These are phyloP conservation scores for Fusarium subtropicale DNA, from an alignment of 2,329 filamentous ascomycete species.

Conservation along the genomic window DNA sequence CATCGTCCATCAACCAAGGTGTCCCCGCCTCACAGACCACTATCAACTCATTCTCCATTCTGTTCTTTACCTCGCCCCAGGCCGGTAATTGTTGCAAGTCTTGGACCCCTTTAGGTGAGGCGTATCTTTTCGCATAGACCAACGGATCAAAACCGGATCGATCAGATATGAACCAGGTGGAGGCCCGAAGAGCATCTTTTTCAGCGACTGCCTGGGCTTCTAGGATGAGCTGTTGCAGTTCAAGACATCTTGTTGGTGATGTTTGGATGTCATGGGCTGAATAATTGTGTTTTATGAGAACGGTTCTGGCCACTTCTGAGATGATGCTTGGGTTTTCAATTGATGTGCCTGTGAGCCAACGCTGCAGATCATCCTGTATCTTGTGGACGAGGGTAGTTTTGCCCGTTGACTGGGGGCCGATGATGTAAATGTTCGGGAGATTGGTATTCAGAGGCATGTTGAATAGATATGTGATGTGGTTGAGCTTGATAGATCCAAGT, in stretches of 20 bases:
- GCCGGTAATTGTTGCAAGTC: not conserved
- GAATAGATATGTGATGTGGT: rapidly evolving
- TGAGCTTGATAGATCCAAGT: not conserved
- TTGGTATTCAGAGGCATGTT: not conserved
- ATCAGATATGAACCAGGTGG: not conserved
- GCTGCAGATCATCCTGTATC: constrained; percentile 45
- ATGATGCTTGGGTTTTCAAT: constrained; percentile 45
- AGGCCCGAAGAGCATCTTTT: not conserved
- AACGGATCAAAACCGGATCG: not conserved
- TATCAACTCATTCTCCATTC: not conserved
- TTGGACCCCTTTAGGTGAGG: not conserved
- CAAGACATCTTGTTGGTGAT: not conserved
- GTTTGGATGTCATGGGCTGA: not conserved
- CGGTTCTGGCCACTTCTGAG: constrained; percentile 42
- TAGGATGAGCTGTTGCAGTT: not conserved
- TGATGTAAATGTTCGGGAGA: constrained; percentile 52
- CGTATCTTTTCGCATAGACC: not conserved
- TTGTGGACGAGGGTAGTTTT: constrained; percentile 58
- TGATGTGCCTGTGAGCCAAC: constrained; percentile 6
- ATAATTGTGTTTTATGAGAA: not conserved
- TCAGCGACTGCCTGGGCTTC: not conserved
- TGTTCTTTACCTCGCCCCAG: rapidly evolving
- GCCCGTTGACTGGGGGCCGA: constrained; percentile 59
- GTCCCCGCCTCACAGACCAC: not conserved
- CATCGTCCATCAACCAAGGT: not conserved